These are phyloP conservation scores for Boehmeria nivea DNA, from an alignment of 306 rosid species.

Conservation along the genomic window DNA sequence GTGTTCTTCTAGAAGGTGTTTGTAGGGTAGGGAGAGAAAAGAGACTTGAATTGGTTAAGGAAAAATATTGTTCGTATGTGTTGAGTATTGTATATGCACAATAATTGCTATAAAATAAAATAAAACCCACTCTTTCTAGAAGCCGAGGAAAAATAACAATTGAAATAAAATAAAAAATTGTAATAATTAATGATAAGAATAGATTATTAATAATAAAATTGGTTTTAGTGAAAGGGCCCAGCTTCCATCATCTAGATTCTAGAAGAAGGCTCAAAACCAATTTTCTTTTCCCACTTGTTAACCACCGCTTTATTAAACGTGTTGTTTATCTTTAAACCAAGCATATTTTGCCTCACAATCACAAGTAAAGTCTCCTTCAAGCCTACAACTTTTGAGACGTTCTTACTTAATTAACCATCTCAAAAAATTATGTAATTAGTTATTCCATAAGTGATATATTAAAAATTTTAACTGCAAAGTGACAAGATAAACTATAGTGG, in stretches of 20 bases:
- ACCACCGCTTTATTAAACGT: background rate
- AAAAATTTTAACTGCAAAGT: too few species aligned
- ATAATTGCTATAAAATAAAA: background rate
- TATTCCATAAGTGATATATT: too few species aligned
- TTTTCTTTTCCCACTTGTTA: background rate
- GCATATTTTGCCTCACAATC: too few species aligned
- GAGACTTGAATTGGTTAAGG: background rate
- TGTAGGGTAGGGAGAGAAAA: background rate
- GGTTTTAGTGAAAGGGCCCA: constrained; percentile 2
- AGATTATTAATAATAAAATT: too few species aligned
- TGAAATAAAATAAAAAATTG: background rate
- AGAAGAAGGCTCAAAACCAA: background rate
- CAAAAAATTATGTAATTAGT: too few species aligned
- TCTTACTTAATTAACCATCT: too few species aligned
- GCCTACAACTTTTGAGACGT: too few species aligned
- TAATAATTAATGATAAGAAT: background rate
- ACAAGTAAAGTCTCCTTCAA: too few species aligned
- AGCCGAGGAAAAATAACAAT: background rate
- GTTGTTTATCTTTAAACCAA: too few species aligned
- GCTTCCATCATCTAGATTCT: constrained; percentile 13
- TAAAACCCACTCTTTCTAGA: constrained; percentile 1
- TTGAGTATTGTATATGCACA: too few species aligned
- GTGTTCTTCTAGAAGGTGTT: constrained; percentile 13
- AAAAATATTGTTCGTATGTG: background rate
- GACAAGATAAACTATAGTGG: too few species aligned